Base-by-base conservation (phyloP, 768 basidiomycete genomes). In the Arthromyces matolae region DNA sequence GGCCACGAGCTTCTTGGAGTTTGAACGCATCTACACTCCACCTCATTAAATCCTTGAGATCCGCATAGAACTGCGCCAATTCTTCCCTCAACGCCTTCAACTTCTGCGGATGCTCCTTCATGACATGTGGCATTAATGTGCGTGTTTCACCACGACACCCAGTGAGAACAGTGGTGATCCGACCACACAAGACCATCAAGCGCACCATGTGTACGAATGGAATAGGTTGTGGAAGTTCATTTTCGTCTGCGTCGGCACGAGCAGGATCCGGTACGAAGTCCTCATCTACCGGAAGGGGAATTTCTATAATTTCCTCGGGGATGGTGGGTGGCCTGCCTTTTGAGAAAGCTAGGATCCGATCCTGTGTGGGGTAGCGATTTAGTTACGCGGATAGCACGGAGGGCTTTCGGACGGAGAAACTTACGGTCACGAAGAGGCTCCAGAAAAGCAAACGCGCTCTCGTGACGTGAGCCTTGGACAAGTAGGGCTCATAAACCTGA, bases 21-120 rank as follows among this genome's bases (percentile, higher is more conserved):
- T 54, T 54, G 16, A 54, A 51, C 28, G 50, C 50, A 14, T 51
- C 53, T n/a, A 51, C 50, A 37, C 50, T 54, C 53, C 53, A 54
- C 24, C 49, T 54, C 50, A 54, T 54, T 19, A 18, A 46, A 23
- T 49, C 53, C 8, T 28, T 38, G 20, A 54, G 33, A 4, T 51
- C 49, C 6, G 49, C 45, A 32, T 51, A 54, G 20, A 51, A 51
- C 18, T 47, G 49, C 22, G 51, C 53, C 38, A 54, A 27, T 33
- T 54, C 50, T 27, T 33, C 39, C 42, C 48, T 49, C 34, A 54
- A 31, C 6, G 19, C 20, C 19, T 35, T 51, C 42, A 54, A 33
- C 31, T 39, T 39, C n/a, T 32, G 45, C 5, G 41, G 49, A 25
- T 32, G 31, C 16, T 32, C 33, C 13, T 40, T 16, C 13, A 38